Evolutionary conservation across 139 green algal genomes (phyloP).

Genomic region (Monoraphidium neglectum): DNA sequence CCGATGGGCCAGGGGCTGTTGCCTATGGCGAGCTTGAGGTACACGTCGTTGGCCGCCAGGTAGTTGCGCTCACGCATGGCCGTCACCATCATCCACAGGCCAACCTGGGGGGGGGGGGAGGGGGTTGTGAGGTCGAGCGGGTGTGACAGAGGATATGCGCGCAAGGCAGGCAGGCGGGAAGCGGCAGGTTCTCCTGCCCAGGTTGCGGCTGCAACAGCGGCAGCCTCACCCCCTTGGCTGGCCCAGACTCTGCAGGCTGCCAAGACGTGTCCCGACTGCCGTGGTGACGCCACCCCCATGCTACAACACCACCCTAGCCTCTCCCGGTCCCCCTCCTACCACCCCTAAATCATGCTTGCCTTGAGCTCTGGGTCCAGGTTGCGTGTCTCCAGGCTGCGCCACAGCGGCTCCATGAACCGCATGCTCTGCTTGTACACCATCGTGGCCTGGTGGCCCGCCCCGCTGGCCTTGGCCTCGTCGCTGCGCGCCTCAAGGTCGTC

Average conservation of each 20-base stretch:
- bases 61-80: conserved; percentile 91
- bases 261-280: too few relatives aligned
- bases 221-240: too few relatives aligned
- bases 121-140: too few relatives aligned
- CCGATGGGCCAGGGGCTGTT: conserved; percentile 98
- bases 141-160: too few relatives aligned
- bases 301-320: too few relatives aligned
- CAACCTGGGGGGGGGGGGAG: conserved; percentile 19
- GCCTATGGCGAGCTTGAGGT: conserved; percentile 94
- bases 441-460: conserved; percentile 61
- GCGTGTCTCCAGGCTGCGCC: conserved; percentile 67
- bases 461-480: conserved; percentile 35
- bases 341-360: neutral
- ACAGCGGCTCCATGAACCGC: conserved; percentile 89
- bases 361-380: conserved; percentile 72
- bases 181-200: too few relatives aligned
- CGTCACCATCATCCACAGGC: conserved; percentile 71
- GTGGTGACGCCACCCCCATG: too few relatives aligned
- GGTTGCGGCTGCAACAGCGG: too few relatives aligned
- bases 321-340: too few relatives aligned
- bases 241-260: too few relatives aligned
- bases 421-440: conserved; percentile 79
- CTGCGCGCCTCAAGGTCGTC: conserved; percentile 81
- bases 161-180: too few relatives aligned
- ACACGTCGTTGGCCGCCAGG: conserved; percentile 92